These are phyloP conservation scores for Cryomyces antarcticus DNA, from an alignment of 495 filamentous ascomycete genomes.

Conservation along the genomic window DNA sequence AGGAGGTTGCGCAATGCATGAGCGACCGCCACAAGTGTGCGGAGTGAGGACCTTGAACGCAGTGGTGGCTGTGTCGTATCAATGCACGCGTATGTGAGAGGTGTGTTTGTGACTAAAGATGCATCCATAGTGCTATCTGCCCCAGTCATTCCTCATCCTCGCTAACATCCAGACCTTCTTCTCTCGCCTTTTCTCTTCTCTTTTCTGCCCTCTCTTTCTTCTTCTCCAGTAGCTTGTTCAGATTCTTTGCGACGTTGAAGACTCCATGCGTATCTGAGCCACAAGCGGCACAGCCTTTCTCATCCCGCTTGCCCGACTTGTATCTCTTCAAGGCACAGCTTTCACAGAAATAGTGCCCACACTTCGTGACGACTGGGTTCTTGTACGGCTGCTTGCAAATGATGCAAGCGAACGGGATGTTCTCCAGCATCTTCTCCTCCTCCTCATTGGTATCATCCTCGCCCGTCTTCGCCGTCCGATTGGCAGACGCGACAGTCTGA, in stretches of 20 bases:
- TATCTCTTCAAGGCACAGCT: constrained; percentile 70
- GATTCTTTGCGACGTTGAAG: constrained; percentile 71
- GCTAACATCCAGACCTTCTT: constrained; percentile 46
- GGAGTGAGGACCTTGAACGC: too few relatives aligned
- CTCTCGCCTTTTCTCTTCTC: constrained; percentile 48
- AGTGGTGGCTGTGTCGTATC: too few relatives aligned
- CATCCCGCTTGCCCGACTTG: constrained; percentile 27
- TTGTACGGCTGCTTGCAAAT: constrained; percentile 72
- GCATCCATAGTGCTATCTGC: too few relatives aligned
- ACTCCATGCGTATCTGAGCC: constrained; percentile 68
- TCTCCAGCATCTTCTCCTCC: constrained; percentile 60
- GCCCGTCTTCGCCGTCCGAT: constrained; percentile 22
- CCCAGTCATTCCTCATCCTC: constrained; percentile 34
- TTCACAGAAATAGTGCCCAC: constrained; percentile 92
- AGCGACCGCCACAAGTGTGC: too few relatives aligned
- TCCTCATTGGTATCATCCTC: constrained; percentile 37
- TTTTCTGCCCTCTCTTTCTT: constrained; percentile 53
- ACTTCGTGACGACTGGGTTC: constrained; percentile 68
- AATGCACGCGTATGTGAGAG: too few relatives aligned
- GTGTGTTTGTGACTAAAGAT: too few relatives aligned
- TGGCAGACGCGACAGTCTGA: constrained; percentile 40
- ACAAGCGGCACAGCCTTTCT: constrained; percentile 70
- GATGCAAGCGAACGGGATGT: constrained; percentile 89
- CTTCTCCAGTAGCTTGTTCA: constrained; percentile 64
- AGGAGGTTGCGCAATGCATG: too few relatives aligned